A percentile compares a stretch with the other conserved stretches of the same genome.
These are phyloP conservation scores for Aspergillus thermomutatus DNA, from an alignment of 2,329 filamentous ascomycete genomes.

Conservation along the genomic window DNA sequence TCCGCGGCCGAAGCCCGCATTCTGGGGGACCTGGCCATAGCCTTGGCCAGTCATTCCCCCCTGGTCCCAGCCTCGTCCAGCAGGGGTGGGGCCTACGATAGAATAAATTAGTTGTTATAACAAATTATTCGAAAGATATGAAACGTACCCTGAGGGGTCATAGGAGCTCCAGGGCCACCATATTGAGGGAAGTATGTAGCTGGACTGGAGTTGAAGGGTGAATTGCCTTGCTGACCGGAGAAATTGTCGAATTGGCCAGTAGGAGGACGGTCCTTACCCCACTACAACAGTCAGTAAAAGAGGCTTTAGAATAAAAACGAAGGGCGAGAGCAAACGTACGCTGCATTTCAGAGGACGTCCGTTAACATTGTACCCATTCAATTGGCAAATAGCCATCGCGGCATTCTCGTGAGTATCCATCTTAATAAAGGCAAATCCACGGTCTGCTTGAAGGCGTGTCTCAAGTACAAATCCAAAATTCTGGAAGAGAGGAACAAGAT, in stretches of 20 bases:
- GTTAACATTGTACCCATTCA: slow-evolving; percentile 97
- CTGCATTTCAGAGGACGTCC: slow-evolving; percentile 97
- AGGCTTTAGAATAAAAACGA: slow-evolving; percentile 29
- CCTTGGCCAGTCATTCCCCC: slow-evolving; percentile 44
- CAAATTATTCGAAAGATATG: background rate
- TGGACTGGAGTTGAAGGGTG: slow-evolving; percentile 67
- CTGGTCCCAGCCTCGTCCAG: slow-evolving; percentile 56
- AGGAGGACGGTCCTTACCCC: slow-evolving; percentile 97
- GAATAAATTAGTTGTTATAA: slow-evolving; percentile 8
- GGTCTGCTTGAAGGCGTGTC: slow-evolving; percentile 95
- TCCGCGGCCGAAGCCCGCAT: slow-evolving; percentile 80
- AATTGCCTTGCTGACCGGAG: slow-evolving; percentile 72
- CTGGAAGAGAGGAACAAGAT: slow-evolving; percentile 95
- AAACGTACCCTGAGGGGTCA: slow-evolving; percentile 56
- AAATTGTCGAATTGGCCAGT: slow-evolving; percentile 79
- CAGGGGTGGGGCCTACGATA: slow-evolving; percentile 50
- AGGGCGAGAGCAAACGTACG: slow-evolving; percentile 59
- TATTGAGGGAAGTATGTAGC: slow-evolving; percentile 93
- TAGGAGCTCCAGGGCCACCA: slow-evolving; percentile 63
- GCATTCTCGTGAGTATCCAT: slow-evolving; percentile 99
- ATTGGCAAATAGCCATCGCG: slow-evolving; percentile 95
- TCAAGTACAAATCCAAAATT: slow-evolving; percentile 98
- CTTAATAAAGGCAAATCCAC: slow-evolving; percentile 98
- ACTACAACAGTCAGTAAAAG: slow-evolving; percentile 54
- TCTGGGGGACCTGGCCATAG: slow-evolving; percentile 65